phyloP scores from a whole-genome alignment of 1,284 basidiomycete genomes.

The Ceratobasidium sp. region DNA sequence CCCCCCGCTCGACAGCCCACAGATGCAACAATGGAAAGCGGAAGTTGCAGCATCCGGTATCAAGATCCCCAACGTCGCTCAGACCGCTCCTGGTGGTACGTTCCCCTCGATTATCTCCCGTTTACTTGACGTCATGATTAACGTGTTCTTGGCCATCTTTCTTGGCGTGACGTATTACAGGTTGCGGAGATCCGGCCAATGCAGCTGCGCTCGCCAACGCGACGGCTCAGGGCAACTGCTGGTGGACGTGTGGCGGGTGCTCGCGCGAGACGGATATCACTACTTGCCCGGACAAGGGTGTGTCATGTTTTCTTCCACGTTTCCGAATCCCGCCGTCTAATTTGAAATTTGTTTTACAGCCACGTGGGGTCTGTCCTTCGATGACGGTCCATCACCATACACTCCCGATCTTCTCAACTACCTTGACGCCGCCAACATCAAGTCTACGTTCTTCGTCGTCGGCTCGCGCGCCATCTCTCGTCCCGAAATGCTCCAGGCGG shows the following conservation, averaged over 20 bases:
- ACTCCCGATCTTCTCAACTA: conserved; percentile 65
- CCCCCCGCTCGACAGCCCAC: conserved; percentile 72
- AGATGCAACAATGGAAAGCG: conserved; percentile 81
- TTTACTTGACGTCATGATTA: neutral
- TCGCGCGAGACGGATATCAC: conserved; percentile 65
- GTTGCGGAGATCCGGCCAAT: conserved; percentile 75
- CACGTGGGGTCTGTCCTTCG: conserved; percentile 56
- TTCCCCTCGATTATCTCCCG: neutral
- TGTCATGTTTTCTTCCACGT: conserved; percentile 57
- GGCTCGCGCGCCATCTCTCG: conserved; percentile 61
- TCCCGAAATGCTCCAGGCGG: conserved; percentile 52
- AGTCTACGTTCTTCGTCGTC: conserved; percentile 71
- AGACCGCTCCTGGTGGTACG: conserved; percentile 59
- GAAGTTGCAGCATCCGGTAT: conserved; percentile 69
- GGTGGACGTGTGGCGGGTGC: conserved; percentile 76
- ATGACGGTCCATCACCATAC: conserved; percentile 65
- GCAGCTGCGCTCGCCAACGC: conserved; percentile 71
- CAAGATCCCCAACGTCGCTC: conserved; percentile 74
- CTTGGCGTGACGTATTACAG: conserved; percentile 54
- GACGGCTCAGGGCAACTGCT: conserved; percentile 66
- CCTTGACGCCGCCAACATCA: conserved; percentile 63
- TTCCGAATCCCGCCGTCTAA: neutral
- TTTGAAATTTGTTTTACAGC: neutral
- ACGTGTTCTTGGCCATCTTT: conserved; percentile 17
- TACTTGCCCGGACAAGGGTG: conserved; percentile 65